phyloP scores from a whole-genome alignment of 75 land plant species.

The Isoetes taiwanensis region DNA sequence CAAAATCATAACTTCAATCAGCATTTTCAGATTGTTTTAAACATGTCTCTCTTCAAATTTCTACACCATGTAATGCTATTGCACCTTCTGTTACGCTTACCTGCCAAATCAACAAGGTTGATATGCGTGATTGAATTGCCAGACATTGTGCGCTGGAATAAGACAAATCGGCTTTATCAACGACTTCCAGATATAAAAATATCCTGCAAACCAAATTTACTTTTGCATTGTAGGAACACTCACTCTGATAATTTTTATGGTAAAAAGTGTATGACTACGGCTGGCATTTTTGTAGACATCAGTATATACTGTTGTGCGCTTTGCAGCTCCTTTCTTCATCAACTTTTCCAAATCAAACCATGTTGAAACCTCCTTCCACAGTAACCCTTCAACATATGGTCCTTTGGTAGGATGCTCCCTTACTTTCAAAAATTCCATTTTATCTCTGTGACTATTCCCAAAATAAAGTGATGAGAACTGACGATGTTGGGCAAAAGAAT shows the following conservation, averaged over 20 bases:
- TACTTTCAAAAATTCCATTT: conserved; percentile 9
- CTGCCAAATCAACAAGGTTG: background rate
- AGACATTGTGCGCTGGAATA: background rate
- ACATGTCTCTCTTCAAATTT: no score
- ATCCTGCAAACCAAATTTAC: background rate
- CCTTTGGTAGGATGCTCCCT: conserved; percentile 26
- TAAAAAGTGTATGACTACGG: conserved; percentile 24
- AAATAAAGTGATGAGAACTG: background rate
- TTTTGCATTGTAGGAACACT: background rate
- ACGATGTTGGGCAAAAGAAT: background rate
- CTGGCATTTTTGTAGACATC: conserved; percentile 10
- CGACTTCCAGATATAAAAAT: background rate
- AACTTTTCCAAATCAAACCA: conserved; percentile 17
- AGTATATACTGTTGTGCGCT: conserved; percentile 10
- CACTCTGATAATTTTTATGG: conserved; percentile 18
- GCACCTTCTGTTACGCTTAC: background rate
- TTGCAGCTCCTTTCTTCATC: conserved; percentile 11
- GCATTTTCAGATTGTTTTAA: no score
- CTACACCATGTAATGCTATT: background rate
- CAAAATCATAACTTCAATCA: no score
- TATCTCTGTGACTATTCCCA: background rate
- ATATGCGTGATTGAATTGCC: background rate
- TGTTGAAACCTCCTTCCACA: conserved; percentile 24
- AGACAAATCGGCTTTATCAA: background rate
- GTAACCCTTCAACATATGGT: conserved; percentile 21